Evolutionary conservation across 164 flowering plant species (phyloP).

Genomic region (Berberis vulgaris): DNA sequence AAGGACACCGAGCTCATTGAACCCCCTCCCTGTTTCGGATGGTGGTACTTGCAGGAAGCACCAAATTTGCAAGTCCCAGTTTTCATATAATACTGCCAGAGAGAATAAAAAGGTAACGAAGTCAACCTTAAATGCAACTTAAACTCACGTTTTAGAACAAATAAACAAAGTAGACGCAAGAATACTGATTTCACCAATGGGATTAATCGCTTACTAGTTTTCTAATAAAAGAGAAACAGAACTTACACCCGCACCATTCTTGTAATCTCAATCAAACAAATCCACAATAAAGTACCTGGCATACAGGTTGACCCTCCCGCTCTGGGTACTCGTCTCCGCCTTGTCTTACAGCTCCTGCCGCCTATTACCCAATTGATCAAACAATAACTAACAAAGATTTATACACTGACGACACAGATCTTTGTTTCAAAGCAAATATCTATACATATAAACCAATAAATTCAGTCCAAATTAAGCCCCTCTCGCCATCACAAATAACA

Average conservation of each 20-base stretch:
- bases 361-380: conserved; percentile 31
- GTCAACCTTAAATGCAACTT: no score
- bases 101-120: no score
- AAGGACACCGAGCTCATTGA: conserved; percentile 40
- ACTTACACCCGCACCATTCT: background rate
- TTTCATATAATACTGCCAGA: conserved; percentile 72
- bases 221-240: background rate
- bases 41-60: conserved; percentile 89
- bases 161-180: background rate
- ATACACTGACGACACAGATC: no score
- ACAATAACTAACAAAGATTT: background rate
- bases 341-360: conserved; percentile 34
- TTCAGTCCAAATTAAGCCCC: no score
- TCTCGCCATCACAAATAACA: no score
- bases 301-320: conserved; percentile 74
- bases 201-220: no score
- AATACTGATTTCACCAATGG: background rate
- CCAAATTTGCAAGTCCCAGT: conserved; percentile 94
- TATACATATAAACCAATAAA: no score
- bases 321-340: conserved; percentile 73
- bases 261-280: background rate
- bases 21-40: conserved; percentile 69
- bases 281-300: conserved; percentile 51
- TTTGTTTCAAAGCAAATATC: no score
- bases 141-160: no score